These are phyloP conservation scores for Hanseniaspora mollemarum DNA, from an alignment of 805 yeast genomes.

Conservation along the genomic window DNA sequence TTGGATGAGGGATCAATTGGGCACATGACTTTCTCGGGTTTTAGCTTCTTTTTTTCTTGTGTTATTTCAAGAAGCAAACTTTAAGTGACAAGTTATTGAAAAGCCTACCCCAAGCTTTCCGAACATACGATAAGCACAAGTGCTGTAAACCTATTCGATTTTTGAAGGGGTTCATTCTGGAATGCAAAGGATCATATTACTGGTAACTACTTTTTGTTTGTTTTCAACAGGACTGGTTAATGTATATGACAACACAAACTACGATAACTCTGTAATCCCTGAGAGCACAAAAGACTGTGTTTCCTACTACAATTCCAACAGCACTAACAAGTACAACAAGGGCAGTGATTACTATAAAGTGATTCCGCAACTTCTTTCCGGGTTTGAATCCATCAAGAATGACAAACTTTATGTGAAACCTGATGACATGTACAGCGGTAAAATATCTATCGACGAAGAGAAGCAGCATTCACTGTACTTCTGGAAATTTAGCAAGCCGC, in stretches of 20 bases:
- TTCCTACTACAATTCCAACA: neutral
- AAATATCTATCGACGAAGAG: slow-evolving; percentile 44
- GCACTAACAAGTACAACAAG: slow-evolving; percentile 8
- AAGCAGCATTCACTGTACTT: slow-evolving; percentile 53
- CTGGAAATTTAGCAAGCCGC: slow-evolving; percentile 46
- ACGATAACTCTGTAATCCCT: neutral
- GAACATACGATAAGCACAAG: too few relatives aligned
- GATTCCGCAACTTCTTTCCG: slow-evolving; percentile 25
- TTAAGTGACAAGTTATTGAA: too few relatives aligned
- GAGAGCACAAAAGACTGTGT: neutral
- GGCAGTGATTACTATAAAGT: slow-evolving; percentile 21
- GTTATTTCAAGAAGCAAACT: too few relatives aligned
- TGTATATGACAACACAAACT: slow-evolving; percentile 1
- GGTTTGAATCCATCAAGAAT: slow-evolving; percentile 22
- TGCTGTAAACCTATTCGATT: too few relatives aligned
- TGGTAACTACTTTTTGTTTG: neutral
- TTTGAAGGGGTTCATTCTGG: too few relatives aligned
- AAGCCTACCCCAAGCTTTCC: too few relatives aligned
- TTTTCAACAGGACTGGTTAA: neutral
- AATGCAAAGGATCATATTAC: neutral
- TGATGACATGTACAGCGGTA: slow-evolving; percentile 50
- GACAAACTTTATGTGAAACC: slow-evolving; percentile 31
- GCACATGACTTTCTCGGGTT: too few relatives aligned
- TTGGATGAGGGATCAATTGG: too few relatives aligned
- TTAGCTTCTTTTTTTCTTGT: too few relatives aligned